phyloP scores from a whole-genome alignment of 1,284 basidiomycete genomes.

The Rhodotorula mucilaginosa region DNA sequence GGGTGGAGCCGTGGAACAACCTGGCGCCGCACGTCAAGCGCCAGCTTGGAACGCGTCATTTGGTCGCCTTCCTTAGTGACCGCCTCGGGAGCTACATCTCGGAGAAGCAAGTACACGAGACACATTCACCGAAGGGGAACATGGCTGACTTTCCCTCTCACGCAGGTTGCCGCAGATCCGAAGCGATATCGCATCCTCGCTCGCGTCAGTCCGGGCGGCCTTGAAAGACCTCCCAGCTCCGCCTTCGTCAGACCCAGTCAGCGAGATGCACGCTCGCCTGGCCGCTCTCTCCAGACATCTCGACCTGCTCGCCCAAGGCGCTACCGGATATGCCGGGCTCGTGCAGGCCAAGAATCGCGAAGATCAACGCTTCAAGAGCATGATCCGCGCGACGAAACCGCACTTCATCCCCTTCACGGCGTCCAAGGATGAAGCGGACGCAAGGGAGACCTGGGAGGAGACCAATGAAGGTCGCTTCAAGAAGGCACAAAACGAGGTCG shows the following conservation, averaged over 20 bases:
- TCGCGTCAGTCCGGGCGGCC: slow-evolving; percentile 55
- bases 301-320: slow-evolving; percentile 52
- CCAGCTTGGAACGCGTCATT: background rate
- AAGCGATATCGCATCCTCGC: slow-evolving; percentile 49
- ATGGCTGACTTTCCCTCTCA: slow-evolving; percentile 1
- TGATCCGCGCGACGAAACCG: slow-evolving; percentile 20
- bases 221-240: slow-evolving; percentile 54
- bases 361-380: slow-evolving; percentile 7
- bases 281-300: slow-evolving; percentile 4
- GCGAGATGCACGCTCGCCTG: slow-evolving; percentile 53
- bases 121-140: background rate
- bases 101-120: background rate
- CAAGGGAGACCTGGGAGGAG: background rate
- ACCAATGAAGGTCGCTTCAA: background rate
- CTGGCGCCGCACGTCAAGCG: background rate
- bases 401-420: slow-evolving; percentile 21
- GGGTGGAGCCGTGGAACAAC: background rate
- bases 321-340: background rate
- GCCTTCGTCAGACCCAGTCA: slow-evolving; percentile 51
- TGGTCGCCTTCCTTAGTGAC: background rate
- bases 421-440: background rate
- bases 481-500: background rate
- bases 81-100: background rate
- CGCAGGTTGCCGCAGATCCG: slow-evolving; percentile 64
- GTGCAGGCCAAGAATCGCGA: slow-evolving; percentile 50